These are phyloP conservation scores for Pseudocercospora eumusae DNA, from an alignment of 2,329 filamentous ascomycete species.

Conservation along the genomic window DNA sequence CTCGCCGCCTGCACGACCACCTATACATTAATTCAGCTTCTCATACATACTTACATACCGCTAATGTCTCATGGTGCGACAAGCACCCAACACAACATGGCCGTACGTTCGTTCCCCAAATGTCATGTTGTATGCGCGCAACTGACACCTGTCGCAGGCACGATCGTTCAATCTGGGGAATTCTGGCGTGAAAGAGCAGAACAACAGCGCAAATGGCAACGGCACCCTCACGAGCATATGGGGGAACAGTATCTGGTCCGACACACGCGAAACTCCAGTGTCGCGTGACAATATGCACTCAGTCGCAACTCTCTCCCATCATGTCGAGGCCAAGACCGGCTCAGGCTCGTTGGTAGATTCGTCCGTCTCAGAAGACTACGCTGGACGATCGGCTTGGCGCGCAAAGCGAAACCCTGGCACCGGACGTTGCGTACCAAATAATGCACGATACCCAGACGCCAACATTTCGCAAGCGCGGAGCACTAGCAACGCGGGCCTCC, in stretches of 20 bases:
- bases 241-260: constrained; percentile 29
- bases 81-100: constrained; percentile 27
- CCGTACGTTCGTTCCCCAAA: constrained; percentile 29
- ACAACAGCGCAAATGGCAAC: constrained; percentile 25
- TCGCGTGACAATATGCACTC: constrained; percentile 31
- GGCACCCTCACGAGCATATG: constrained; percentile 35
- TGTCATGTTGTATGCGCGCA: neutral
- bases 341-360: constrained; percentile 69
- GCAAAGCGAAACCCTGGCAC: constrained; percentile 25
- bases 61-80: constrained; percentile 35
- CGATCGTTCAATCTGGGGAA: constrained; percentile 31
- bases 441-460: constrained; percentile 41
- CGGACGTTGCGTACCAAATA: constrained; percentile 35
- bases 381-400: constrained; percentile 49
- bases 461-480: constrained; percentile 44
- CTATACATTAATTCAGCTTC: constrained; percentile 30
- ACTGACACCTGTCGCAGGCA: constrained; percentile 27
- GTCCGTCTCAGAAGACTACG: constrained; percentile 69
- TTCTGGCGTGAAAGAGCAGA: constrained; percentile 25
- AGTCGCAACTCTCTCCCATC: constrained; percentile 33
- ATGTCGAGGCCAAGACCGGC: constrained; percentile 61
- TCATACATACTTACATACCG: constrained; percentile 33
- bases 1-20: constrained; percentile 27
- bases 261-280: constrained; percentile 31
- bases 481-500: constrained; percentile 40